A percentile compares a stretch with the other conserved stretches of the same genome.
phyloP scores from a whole-genome alignment of 306 rosid species.

The Dalbergia cochinchinensis region DNA sequence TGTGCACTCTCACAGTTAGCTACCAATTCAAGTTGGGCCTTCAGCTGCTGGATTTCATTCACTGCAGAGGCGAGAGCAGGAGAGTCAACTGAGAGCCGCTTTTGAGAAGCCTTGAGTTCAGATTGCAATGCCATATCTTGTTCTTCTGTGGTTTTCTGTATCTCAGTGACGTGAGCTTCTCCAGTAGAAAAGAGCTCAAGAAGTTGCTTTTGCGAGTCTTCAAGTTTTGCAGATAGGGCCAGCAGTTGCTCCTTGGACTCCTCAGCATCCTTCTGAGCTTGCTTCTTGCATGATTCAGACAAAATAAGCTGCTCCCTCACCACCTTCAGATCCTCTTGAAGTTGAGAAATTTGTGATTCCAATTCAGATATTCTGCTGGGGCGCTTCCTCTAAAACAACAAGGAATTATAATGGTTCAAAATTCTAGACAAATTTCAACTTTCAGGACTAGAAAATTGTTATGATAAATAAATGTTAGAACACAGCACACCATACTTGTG shows the following conservation, averaged over 20 bases:
- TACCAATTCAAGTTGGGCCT: conserved; percentile 70
- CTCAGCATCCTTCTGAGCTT: conserved; percentile 77
- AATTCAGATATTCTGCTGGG: conserved; percentile 86
- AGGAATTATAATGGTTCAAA: conserved; percentile 34
- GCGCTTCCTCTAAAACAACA: conserved; percentile 75
- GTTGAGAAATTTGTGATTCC: conserved; percentile 85
- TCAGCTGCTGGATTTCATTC: conserved; percentile 76
- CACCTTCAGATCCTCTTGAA: conserved; percentile 75
- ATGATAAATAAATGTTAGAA: neutral
- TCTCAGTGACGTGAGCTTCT: conserved; percentile 63
- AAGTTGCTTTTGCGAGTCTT: conserved; percentile 71
- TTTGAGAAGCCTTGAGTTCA: conserved; percentile 59
- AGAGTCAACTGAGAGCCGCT: conserved; percentile 65
- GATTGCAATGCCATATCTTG: conserved; percentile 61
- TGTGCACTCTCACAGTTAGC: conserved; percentile 60
- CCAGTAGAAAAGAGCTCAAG: conserved; percentile 61
- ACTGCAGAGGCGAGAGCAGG: conserved; percentile 67
- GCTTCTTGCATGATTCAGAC: conserved; percentile 76
- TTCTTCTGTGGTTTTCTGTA: conserved; percentile 63
- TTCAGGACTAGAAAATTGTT: neutral
- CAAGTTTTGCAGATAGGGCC: conserved; percentile 69
- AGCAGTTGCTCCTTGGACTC: conserved; percentile 67
- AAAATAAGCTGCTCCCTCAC: conserved; percentile 66
- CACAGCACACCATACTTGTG: conserved; percentile 10
- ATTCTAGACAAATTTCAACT: neutral